Conservation (phyloP, 2,329 filamentous ascomycete genomes). For the Pyrenophora teres region DNA sequence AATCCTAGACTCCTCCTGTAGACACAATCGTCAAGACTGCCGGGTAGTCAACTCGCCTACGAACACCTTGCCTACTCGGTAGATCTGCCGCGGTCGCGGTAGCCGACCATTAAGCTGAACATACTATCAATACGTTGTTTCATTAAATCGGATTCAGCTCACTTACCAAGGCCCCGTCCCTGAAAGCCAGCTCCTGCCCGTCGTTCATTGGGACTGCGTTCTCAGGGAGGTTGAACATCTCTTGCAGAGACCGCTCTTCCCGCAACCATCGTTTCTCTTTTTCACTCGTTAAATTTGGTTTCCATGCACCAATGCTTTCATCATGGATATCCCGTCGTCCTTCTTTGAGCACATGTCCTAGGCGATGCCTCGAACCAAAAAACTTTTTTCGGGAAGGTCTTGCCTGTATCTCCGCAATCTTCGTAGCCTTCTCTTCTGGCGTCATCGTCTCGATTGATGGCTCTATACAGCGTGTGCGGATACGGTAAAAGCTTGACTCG, state of each 20-base stretch:
- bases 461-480: constrained; percentile 7
- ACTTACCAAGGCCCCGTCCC: constrained; percentile 32
- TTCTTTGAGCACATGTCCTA: constrained; percentile 22
- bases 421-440: constrained; percentile 21
- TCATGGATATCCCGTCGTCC: constrained; percentile 22
- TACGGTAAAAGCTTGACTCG: constrained; percentile 14
- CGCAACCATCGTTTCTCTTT: neutral
- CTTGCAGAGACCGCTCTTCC: constrained; percentile 9
- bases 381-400: constrained; percentile 45
- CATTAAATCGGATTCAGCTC: neutral
- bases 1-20: neutral
- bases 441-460: constrained; percentile 26
- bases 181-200: constrained; percentile 34
- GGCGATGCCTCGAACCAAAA: constrained; percentile 23
- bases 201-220: constrained; percentile 35
- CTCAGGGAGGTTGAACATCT: constrained; percentile 29
- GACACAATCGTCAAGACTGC: neutral
- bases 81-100: constrained; percentile 26
- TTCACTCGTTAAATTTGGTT: neutral
- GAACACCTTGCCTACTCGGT: constrained; percentile 29
- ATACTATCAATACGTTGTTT: constrained; percentile 3
- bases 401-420: constrained; percentile 31
- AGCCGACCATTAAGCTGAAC: constrained; percentile 28
- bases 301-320: constrained; percentile 24
- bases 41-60: constrained; percentile 22